phyloP scores from a whole-genome alignment of 768 basidiomycete genomes.

The Termitomyces sp. region DNA sequence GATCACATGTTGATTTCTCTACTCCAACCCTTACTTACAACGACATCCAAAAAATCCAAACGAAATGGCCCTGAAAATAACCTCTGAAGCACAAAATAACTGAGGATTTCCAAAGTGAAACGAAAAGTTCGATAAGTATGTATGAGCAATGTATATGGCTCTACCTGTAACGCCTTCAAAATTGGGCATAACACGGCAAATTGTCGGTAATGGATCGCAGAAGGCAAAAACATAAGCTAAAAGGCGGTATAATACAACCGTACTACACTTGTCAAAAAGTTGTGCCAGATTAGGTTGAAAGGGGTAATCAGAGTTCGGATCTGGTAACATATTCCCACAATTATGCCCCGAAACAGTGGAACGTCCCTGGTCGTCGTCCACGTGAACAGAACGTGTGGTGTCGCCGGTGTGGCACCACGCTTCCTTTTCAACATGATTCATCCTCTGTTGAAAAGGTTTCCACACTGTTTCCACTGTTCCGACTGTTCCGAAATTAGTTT shows the following conservation, averaged over 20 bases:
- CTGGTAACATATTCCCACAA: slow-evolving; percentile 21
- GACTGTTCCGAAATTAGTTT: too few relatives aligned
- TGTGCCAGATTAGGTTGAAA: slow-evolving; percentile 18
- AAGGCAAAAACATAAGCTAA: slow-evolving; percentile 17
- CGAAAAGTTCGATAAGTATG: background rate
- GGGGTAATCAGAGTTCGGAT: slow-evolving; percentile 10
- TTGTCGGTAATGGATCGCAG: slow-evolving; percentile 17
- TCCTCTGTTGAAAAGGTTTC: background rate
- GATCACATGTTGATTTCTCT: slow-evolving; percentile 23
- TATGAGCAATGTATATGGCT: background rate
- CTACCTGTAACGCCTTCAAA: background rate
- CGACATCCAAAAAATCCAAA: background rate
- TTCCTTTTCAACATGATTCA: background rate
- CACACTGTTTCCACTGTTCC: background rate
- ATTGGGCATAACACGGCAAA: slow-evolving; percentile 12
- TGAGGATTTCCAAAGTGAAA: background rate
- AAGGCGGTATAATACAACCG: slow-evolving; percentile 6
- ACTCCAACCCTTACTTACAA: slow-evolving; percentile 7
- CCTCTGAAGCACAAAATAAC: background rate
- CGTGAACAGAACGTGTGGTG: slow-evolving; percentile 18
- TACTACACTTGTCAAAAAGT: slow-evolving; percentile 17
- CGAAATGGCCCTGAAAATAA: background rate
- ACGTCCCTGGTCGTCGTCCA: slow-evolving; percentile 29
- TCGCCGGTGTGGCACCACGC: background rate
- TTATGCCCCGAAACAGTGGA: slow-evolving; percentile 24